Evolutionary conservation across 495 filamentous ascomycete species (phyloP), one percentile per base, ranked within the genome.

Genomic region (Xylaria intraflava): DNA sequence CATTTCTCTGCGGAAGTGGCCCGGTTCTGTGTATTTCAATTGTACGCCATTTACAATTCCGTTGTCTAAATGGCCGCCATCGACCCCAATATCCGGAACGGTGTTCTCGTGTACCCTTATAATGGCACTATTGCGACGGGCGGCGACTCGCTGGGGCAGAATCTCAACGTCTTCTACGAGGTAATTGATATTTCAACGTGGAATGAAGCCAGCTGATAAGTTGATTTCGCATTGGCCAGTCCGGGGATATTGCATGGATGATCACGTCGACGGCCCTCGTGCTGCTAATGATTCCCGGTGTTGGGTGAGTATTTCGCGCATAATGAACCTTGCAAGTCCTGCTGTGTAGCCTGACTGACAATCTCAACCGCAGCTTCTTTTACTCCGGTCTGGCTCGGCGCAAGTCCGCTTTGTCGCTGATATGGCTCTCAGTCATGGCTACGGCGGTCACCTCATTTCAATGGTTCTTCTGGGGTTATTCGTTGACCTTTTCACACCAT

Each of bases 381-480:
- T 98, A 98, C 77, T 96, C 90, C 10, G 93, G 93, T 53, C 86
- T 97, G 31, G 93, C 93, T n/a, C 86, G 93, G 53, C 81, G 93
- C 65, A 98, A 97, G 77, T 95, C 90, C 0, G 93, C 93, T 12
- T 80, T 98, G 50, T 89, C 90, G 7, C 76, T 97, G 59, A 90
- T 98, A 70, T 96, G 90, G 90, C 83, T 96, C 17, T 90, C 90
- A n/a, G 77, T 97, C 67, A 95, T 96, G 86, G 84, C 90, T n/a
- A 83, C 86, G 19, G 90, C 87, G 14, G 84, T 98, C 43, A 83
- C 89, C 9, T 86, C 84, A 22, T 95, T 98, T 74, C 92, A 97
- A 70, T 98, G 93, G 92, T 98, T 97, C 78, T 95, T 98, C 79
- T 97, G 92, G 93, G 93, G 93, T 35, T 97, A 92, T 68, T 95